A percentile compares a stretch with the other conserved stretches of the same genome.
These are phyloP conservation scores for Pythium apleroticum DNA, from an alignment of 352 stramenopile genomes.

Conservation along the genomic window DNA sequence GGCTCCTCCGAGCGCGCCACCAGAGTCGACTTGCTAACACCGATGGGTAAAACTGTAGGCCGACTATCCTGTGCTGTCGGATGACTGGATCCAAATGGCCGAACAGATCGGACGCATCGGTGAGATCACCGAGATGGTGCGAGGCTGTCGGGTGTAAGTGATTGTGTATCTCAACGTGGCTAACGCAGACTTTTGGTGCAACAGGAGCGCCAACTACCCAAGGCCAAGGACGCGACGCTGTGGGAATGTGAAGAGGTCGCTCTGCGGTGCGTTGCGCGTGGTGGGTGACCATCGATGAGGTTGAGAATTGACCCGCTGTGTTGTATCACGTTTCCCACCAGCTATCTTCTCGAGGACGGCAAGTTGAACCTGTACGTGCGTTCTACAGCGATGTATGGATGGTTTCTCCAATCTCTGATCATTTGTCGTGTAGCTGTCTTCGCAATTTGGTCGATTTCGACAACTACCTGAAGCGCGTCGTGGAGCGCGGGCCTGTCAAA, in stretches of 20 bases:
- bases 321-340: slow-evolving; percentile 26
- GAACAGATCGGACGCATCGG: slow-evolving; percentile 87
- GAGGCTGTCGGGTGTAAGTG: neutral
- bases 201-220: slow-evolving; percentile 74
- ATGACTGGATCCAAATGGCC: slow-evolving; percentile 88
- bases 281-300: neutral
- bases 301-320: neutral
- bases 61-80: slow-evolving; percentile 85
- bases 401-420: neutral
- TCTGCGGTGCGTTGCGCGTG: slow-evolving; percentile 41
- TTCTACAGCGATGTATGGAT: neutral
- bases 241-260: slow-evolving; percentile 91
- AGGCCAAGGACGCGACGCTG: slow-evolving; percentile 84
- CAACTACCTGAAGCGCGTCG: slow-evolving; percentile 66
- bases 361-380: slow-evolving; percentile 87
- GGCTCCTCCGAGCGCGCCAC: neutral
- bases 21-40: neutral
- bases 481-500: slow-evolving; percentile 66
- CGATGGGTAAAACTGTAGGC: slow-evolving; percentile 31
- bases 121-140: slow-evolving; percentile 87
- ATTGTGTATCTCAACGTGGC: neutral
- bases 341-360: slow-evolving; percentile 89
- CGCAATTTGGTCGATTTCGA: slow-evolving; percentile 85
- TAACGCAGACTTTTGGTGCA: neutral
- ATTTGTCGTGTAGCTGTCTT: slow-evolving; percentile 52